Conservation (phyloP, 495 filamentous ascomycete genomes). For the Penicillium atrosanguineum region DNA sequence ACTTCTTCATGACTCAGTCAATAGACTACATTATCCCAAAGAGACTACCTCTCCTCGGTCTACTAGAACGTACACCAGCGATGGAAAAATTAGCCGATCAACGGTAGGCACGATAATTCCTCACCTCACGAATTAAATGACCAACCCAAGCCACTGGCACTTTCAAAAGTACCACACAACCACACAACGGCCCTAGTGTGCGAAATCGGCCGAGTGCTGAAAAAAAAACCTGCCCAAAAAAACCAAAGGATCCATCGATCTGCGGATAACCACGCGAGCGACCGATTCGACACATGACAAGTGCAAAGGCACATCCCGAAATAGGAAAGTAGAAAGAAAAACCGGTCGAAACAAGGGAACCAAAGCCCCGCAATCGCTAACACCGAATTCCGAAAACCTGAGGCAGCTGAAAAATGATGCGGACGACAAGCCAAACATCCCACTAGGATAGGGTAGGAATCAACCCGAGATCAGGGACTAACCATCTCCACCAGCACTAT, state of each 20-base stretch:
- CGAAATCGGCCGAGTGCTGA: not conserved
- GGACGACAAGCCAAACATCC: not conserved
- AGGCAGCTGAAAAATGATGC: constrained; percentile 9
- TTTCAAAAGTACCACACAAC: constrained; percentile 2
- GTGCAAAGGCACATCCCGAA: not conserved
- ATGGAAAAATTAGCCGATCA: not conserved
- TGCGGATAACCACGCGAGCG: not conserved
- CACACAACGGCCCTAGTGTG: not conserved
- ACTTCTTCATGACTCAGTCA: no score
- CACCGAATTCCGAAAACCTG: constrained; percentile 6
- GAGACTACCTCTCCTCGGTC: no score
- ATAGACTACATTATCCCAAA: no score
- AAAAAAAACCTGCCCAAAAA: not conserved
- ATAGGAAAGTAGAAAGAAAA: not conserved
- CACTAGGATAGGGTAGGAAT: constrained; percentile 2
- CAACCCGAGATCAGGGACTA: not conserved
- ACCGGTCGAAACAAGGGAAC: constrained; percentile 4
- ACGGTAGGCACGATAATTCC: not conserved
- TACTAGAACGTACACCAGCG: no score
- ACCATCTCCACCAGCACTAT: constrained; percentile 2
- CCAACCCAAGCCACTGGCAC: not conserved
- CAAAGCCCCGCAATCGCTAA: not conserved
- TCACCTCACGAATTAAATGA: no score
- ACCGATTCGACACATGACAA: constrained; percentile 1
- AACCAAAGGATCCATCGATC: not conserved